These are phyloP conservation scores for Jatropha curcas DNA, from an alignment of 345 rosid genomes.

Conservation along the genomic window DNA sequence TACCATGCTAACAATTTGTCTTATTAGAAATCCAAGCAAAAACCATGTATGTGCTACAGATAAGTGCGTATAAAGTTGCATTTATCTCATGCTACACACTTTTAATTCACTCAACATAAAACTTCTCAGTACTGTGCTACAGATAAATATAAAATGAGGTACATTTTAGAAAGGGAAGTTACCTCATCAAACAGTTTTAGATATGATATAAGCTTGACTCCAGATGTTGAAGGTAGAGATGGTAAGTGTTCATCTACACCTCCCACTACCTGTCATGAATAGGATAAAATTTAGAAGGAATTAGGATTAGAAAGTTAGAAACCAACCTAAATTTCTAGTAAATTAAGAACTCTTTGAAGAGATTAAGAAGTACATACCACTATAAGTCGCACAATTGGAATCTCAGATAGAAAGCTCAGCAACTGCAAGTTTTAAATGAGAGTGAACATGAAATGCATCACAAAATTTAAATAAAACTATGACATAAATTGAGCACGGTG, in stretches of 20 bases:
- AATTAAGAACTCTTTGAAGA: slow-evolving; percentile 8
- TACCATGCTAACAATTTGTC: background rate
- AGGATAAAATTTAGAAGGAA: slow-evolving; percentile 1
- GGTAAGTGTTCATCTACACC: slow-evolving; percentile 69
- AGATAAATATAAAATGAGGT: background rate
- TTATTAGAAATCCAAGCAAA: background rate
- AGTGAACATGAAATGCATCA: slow-evolving; percentile 14
- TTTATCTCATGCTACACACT: background rate
- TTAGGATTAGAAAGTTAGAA: background rate
- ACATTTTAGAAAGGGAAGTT: background rate
- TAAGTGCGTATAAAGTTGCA: background rate
- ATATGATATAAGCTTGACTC: slow-evolving; percentile 62
- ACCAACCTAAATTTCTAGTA: background rate
- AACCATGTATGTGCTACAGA: background rate
- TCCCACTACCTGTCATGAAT: slow-evolving; percentile 65
- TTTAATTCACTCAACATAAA: background rate
- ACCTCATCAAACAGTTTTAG: slow-evolving; percentile 48
- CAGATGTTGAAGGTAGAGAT: slow-evolving; percentile 56
- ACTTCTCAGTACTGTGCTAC: background rate
- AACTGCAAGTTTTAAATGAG: slow-evolving; percentile 53
- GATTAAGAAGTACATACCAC: slow-evolving; percentile 54
- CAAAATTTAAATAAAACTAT: background rate
- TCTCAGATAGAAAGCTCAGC: slow-evolving; percentile 70
- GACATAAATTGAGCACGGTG: background rate
- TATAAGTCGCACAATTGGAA: slow-evolving; percentile 68